phyloP scores from a whole-genome alignment of 2,329 filamentous ascomycete genomes.

The Trichoderma guizhouense region DNA sequence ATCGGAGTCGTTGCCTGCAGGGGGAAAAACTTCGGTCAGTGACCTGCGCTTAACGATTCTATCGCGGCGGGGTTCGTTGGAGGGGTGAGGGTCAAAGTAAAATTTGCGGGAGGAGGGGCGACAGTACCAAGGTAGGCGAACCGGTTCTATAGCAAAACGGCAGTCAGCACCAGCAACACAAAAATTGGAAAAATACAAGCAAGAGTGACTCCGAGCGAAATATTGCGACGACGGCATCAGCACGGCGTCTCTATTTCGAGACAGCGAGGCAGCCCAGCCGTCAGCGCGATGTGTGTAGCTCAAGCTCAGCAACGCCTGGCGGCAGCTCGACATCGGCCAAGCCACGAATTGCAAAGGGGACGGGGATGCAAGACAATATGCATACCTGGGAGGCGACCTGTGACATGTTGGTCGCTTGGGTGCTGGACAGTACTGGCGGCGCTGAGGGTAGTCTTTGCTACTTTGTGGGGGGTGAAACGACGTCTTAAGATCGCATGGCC shows the following conservation, averaged over 20 bases:
- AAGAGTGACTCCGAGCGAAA: neutral
- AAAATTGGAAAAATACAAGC: neutral
- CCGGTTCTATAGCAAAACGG: constrained; percentile 68
- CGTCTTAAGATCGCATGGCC: constrained; percentile 40
- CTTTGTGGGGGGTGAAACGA: constrained; percentile 29
- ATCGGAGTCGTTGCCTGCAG: constrained; percentile 56
- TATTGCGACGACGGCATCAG: neutral
- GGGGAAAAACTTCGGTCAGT: constrained; percentile 13
- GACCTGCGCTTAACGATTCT: constrained; percentile 1
- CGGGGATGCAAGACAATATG: neutral
- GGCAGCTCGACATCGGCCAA: neutral
- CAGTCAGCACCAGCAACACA: constrained; percentile 9
- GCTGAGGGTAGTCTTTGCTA: constrained; percentile 30
- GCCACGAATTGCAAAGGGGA: constrained; percentile 5
- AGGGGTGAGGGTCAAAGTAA: constrained; percentile 17
- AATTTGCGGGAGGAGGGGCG: constrained; percentile 24
- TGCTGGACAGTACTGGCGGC: constrained; percentile 36
- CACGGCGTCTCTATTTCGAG: neutral
- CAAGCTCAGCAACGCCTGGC: neutral
- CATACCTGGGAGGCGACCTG: constrained; percentile 56
- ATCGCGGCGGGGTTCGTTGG: constrained; percentile 22
- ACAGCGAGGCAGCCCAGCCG: neutral
- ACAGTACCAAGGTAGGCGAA: constrained; percentile 95
- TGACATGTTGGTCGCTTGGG: constrained; percentile 54
- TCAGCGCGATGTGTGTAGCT: neutral